Base-by-base conservation (phyloP, 177 flowering plant species). In the Telopea speciosissima region DNA sequence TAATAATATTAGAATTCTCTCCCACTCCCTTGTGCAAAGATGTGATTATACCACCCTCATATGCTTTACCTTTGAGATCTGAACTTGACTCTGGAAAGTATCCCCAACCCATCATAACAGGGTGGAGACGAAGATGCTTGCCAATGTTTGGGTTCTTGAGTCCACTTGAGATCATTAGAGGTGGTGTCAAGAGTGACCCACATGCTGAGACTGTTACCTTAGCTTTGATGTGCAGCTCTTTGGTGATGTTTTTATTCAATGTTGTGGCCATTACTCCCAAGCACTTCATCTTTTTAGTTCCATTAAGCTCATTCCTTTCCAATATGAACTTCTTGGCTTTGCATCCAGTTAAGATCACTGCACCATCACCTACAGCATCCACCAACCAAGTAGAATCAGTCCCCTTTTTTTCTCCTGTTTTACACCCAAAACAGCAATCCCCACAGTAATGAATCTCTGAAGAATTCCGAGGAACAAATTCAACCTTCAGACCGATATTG, bases 361-460 rank as follows among this genome's bases (percentile, higher is more conserved):
- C 94, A 26, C 91, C 94, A 56, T 40, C 54, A 33, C 77, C 64
- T 25, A 89, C 94, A 11, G 94, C 90, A 79, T 91, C 94, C 3
- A 88, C 91, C 67, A 91, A 82, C 97, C 97, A 91, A 11, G 95
- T 91, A 1, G 76, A 36, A 70, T 87, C 89, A 44, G 91, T 83
- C 65, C 95, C 95, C 63, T 81, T 72, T 70, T 91, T 91, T 16
- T 89, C 86, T 16, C 93, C 97, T n/a, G 62, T 68, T 49, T 67
- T 76, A 65, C 95, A 91, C 11, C 97, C 95, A 72, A 72, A 85
- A 64, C 87, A 68, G 70, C 97, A 91, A 14, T 82, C 81, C 16
- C 94, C 92, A 63, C 97, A 91, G 74, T 77, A 87, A 74, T 91
- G 97, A 61, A 49, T 52, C 71, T 81, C 87, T 1, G 93, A 83